Evolutionary conservation across 495 filamentous ascomycete genomes (phyloP).

Genomic region (Terfezia claveryi): DNA sequence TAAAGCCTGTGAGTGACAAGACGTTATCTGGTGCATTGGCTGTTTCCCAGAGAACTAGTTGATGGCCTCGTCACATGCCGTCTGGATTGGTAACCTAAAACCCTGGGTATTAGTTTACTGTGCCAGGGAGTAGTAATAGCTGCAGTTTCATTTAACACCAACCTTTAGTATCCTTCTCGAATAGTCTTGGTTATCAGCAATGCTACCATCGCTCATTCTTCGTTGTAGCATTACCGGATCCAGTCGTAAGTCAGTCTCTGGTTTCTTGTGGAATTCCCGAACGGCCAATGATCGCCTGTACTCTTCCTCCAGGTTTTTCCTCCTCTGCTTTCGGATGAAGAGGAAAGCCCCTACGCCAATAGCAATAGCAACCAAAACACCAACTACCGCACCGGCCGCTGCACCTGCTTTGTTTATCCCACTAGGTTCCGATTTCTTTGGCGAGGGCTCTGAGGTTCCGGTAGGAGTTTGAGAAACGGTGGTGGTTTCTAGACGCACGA

Average conservation of each 20-base stretch:
- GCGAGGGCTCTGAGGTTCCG: conserved; percentile 1
- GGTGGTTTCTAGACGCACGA: background rate
- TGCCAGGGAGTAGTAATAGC: conserved; percentile 1
- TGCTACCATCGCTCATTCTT: conserved; percentile 87
- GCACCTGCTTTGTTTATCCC: conserved; percentile 50
- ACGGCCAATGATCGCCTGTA: conserved; percentile 53
- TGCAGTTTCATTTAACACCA: background rate
- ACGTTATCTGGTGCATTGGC: background rate
- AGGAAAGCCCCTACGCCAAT: conserved; percentile 49
- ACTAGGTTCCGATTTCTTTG: conserved; percentile 8
- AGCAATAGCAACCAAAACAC: conserved; percentile 45
- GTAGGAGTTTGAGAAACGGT: background rate
- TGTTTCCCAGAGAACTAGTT: background rate
- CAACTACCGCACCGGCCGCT: conserved; percentile 72
- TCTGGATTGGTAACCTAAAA: conserved; percentile 18
- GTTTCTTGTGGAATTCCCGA: conserved; percentile 42
- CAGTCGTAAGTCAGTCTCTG: conserved; percentile 47
- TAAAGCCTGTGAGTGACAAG: background rate
- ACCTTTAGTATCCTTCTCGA: conserved; percentile 89
- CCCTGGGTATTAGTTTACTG: background rate
- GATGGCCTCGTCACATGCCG: conserved; percentile 1
- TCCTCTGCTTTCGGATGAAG: conserved; percentile 50
- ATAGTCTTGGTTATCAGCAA: conserved; percentile 94
- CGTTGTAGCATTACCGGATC: conserved; percentile 74
- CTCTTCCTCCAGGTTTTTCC: conserved; percentile 54